phyloP scores from a whole-genome alignment of 352 stramenopile genomes.

The Blastocystis hominis region DNA sequence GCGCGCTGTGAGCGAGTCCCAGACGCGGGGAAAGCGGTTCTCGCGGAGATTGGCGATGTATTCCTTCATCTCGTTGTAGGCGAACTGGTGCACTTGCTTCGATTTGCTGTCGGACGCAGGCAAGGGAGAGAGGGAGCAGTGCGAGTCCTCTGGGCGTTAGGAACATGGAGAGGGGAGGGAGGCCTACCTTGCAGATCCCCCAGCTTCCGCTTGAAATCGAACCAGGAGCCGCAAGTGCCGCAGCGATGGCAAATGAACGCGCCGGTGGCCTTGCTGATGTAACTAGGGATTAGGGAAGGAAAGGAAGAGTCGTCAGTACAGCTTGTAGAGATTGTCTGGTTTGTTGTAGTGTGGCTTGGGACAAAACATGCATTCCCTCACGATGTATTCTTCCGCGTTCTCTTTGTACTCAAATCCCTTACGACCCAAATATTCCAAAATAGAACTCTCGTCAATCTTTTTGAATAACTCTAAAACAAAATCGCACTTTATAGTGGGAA shows the following conservation, averaged over 20 bases:
- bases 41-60: conserved; percentile 37
- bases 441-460: conserved; percentile 52
- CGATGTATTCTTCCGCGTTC: conserved; percentile 41
- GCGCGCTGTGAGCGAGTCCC: conserved; percentile 2
- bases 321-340: conserved; percentile 76
- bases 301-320: conserved; percentile 58
- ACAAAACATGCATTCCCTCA: conserved; percentile 65
- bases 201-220: conserved; percentile 75
- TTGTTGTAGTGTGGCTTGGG: conserved; percentile 70
- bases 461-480: neutral
- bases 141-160: neutral
- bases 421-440: conserved; percentile 36
- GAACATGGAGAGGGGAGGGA: neutral
- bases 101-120: neutral
- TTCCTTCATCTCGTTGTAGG: conserved; percentile 35
- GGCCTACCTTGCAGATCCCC: conserved; percentile 23
- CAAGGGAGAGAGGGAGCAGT: neutral
- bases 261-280: conserved; percentile 74
- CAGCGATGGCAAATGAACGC: conserved; percentile 81
- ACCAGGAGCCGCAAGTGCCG: conserved; percentile 73
- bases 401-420: conserved; percentile 54
- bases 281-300: conserved; percentile 59
- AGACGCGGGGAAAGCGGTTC: neutral
- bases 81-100: conserved; percentile 22
- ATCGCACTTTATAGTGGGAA: conserved; percentile 48